phyloP scores from a whole-genome alignment of 192 early-diverging fungal genomes.

The Backusella tarrabulga region DNA sequence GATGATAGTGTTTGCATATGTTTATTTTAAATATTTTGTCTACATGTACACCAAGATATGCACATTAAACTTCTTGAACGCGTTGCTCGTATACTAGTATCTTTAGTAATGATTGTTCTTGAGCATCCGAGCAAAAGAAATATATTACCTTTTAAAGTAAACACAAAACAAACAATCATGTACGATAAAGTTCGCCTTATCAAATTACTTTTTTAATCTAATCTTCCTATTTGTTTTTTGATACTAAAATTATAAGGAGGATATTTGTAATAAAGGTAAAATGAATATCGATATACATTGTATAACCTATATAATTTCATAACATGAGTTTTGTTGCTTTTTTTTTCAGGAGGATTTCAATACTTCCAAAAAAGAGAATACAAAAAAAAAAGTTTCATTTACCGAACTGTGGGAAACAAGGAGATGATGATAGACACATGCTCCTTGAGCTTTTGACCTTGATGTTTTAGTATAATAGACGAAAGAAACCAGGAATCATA shows the following conservation, averaged over 20 bases:
- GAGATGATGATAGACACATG: neutral
- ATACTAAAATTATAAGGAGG: neutral
- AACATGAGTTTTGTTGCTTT: neutral
- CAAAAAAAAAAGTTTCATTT: neutral
- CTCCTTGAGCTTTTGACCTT: neutral
- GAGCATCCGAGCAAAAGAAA: neutral
- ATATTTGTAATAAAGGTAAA: neutral
- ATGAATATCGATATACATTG: neutral
- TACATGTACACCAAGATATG: neutral
- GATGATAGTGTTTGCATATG: neutral
- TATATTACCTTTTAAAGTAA: conserved; percentile 2
- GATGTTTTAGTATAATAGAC: neutral
- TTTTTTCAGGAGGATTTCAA: neutral
- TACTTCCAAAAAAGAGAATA: neutral
- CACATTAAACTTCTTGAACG: neutral
- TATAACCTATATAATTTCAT: neutral
- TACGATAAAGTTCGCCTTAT: neutral
- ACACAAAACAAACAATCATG: neutral
- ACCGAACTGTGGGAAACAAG: neutral
- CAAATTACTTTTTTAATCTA: neutral
- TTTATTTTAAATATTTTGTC: neutral
- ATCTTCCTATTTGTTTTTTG: neutral
- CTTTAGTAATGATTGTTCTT: neutral
- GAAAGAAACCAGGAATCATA: neutral
- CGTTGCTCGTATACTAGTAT: neutral